Conservation (phyloP, 2,329 filamentous ascomycete genomes). For the Lizonia empirigonia region DNA sequence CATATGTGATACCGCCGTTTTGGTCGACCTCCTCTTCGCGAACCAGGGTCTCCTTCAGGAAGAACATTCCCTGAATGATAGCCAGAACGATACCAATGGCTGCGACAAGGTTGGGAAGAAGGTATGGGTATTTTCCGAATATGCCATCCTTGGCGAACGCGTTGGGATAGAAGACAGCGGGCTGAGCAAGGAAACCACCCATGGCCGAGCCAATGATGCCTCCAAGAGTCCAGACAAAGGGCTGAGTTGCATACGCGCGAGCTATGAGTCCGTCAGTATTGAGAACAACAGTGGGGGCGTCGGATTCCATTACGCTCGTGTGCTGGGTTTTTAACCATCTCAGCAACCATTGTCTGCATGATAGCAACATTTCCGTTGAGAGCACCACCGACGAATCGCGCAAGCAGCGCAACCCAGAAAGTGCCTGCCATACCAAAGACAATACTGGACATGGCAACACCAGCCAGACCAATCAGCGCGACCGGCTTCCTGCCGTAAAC, state of each 20-base stretch:
- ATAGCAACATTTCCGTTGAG: slow-evolving; percentile 92
- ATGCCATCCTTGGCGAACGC: slow-evolving; percentile 70
- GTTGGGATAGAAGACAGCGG: slow-evolving; percentile 74
- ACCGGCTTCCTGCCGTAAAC: slow-evolving; percentile 50
- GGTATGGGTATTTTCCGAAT: slow-evolving; percentile 81
- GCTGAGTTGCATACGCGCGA: slow-evolving; percentile 87
- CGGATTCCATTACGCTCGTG: slow-evolving; percentile 73
- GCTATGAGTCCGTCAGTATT: slow-evolving; percentile 55
- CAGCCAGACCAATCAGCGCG: slow-evolving; percentile 63
- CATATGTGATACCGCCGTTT: slow-evolving; percentile 59
- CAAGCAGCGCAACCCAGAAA: slow-evolving; percentile 81
- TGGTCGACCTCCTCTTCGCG: slow-evolving; percentile 44
- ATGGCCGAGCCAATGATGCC: slow-evolving; percentile 86
- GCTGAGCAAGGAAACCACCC: slow-evolving; percentile 84
- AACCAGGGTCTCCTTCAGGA: slow-evolving; percentile 75
- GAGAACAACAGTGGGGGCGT: not conserved
- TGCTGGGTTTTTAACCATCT: slow-evolving; percentile 83
- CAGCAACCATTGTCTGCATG: slow-evolving; percentile 92
- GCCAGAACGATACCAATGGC: slow-evolving; percentile 75
- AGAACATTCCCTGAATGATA: slow-evolving; percentile 76
- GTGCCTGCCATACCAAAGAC: slow-evolving; percentile 81
- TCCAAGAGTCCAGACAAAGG: slow-evolving; percentile 90
- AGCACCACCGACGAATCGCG: slow-evolving; percentile 77
- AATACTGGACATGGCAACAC: slow-evolving; percentile 82
- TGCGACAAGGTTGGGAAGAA: slow-evolving; percentile 88